phyloP scores from a whole-genome alignment of 2,329 filamentous ascomycete genomes.

The Aureobasidium vineae region DNA sequence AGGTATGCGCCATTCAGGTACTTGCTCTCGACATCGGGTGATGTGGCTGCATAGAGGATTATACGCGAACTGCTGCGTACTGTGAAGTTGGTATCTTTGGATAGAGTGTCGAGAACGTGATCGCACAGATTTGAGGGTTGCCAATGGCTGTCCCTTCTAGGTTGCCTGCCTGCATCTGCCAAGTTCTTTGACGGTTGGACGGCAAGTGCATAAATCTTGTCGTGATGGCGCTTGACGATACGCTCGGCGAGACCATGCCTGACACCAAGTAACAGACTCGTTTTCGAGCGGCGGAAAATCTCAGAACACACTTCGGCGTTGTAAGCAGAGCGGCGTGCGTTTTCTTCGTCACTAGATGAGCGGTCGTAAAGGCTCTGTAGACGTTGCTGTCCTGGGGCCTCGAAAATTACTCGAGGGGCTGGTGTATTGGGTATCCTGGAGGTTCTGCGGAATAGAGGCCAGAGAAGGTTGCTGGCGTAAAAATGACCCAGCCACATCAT shows the following conservation, averaged over 20 bases:
- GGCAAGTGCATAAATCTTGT: constrained; percentile 20
- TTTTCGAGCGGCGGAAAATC: constrained; percentile 18
- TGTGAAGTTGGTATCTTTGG: not conserved
- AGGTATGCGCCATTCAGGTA: constrained; percentile 22
- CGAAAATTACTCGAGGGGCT: constrained; percentile 45
- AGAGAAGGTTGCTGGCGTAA: constrained; percentile 46
- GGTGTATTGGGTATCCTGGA: constrained; percentile 39
- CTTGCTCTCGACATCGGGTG: not conserved
- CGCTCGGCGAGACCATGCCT: constrained; percentile 18
- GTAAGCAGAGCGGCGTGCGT: not conserved
- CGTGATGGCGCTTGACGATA: constrained; percentile 17
- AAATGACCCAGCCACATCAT: constrained; percentile 50
- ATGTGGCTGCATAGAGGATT: constrained; percentile 14
- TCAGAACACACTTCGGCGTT: constrained; percentile 9
- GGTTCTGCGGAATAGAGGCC: constrained; percentile 46
- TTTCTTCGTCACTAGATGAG: constrained; percentile 17
- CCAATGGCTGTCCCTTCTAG: constrained; percentile 18
- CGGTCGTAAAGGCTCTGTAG: not conserved
- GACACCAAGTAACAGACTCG: constrained; percentile 15
- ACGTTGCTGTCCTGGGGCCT: constrained; percentile 45
- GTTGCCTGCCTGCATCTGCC: not conserved
- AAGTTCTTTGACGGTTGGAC: constrained; percentile 2
- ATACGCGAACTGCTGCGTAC: constrained; percentile 14
- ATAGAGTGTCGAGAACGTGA: constrained; percentile 11
- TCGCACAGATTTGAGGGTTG: constrained; percentile 1